Conservation (phyloP, 75 land plant genomes). For the Picea glauca region DNA sequence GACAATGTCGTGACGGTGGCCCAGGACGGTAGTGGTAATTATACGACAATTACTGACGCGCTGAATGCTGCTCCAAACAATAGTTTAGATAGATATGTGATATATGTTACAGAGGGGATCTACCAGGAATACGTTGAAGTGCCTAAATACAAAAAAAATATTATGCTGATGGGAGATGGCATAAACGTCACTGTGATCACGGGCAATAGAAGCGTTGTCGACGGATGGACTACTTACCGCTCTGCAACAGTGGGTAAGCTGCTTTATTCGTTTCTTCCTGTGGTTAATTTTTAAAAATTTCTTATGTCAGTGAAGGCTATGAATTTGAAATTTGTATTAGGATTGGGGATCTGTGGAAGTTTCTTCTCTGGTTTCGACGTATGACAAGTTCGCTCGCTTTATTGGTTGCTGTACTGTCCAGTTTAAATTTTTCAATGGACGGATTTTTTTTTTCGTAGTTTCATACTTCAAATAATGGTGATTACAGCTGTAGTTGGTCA, state of each 20-base stretch:
- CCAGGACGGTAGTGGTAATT: conserved; percentile 16
- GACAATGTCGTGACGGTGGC: neutral
- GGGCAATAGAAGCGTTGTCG: conserved; percentile 39
- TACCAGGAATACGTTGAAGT: conserved; percentile 48
- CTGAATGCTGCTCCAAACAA: conserved; percentile 14
- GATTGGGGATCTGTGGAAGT: too few relatives aligned
- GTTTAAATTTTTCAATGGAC: neutral
- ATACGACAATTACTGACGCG: conserved; percentile 14
- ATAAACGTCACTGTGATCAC: conserved; percentile 49
- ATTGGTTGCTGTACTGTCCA: neutral
- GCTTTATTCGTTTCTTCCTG: neutral
- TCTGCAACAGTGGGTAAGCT: conserved; percentile 64
- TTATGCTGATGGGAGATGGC: conserved; percentile 66
- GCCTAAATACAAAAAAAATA: conserved; percentile 42
- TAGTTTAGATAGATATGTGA: conserved; percentile 2
- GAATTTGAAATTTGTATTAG: neutral
- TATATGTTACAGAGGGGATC: conserved; percentile 22
- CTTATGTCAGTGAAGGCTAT: too few relatives aligned
- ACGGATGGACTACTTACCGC: conserved; percentile 54
- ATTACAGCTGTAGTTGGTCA: conserved; percentile 30
- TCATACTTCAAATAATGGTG: neutral
- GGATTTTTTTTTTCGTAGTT: neutral
- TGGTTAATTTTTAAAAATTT: neutral
- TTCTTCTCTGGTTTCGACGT: too few relatives aligned
- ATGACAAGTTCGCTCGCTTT: neutral